Evolutionary conservation across 345 rosid species (phyloP), one percentile per base, ranked within the genome.

Genomic region (Jatropha curcas): DNA sequence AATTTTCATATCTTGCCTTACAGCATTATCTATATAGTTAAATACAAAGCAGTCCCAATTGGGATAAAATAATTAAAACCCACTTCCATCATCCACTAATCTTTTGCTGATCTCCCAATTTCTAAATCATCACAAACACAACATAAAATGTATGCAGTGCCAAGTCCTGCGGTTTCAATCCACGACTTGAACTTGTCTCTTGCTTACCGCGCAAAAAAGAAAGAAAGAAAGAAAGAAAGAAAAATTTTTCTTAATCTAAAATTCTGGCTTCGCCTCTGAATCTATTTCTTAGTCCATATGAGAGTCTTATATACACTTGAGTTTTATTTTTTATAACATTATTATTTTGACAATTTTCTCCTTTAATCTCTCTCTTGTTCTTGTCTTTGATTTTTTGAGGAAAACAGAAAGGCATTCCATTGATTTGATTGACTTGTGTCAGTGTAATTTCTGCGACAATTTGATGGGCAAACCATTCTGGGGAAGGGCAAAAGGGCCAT

Each of bases 401-500:
- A 28, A 43, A 56, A 43, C 0, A 3, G 59, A 39, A 27, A 57
- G 20, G 39, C 5, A n/a, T n/a, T n/a, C n/a, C n/a, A n/a, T n/a
- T n/a, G n/a, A n/a, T n/a, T n/a, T n/a, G n/a, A 41, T 33, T 10
- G 60, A 28, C 59, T 35, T 79, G 2, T 79, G 2, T 8, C 11
- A 34, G 37, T 70, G 80, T 12, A 68, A 34, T 75, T 87, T 90
- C 33, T 71, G 72, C 75, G 81, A 72, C 76, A 90, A 73, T n/a
- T 58, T 84, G 78, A 92, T 92, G 60, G 98, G 96, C 79, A 92
- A 72, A 35, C 98, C 98, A 77, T 89, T 83, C 67, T 86, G 89
- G 37, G 98, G 98, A 71, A 92, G 85, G 57, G 94, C 90, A 73
- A 92, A 92, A 33, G 98, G 98, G 20, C 89, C 90, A 79, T 88